These are phyloP conservation scores for Colletotrichum theobromicola DNA, from an alignment of 2,329 filamentous ascomycete species.

Conservation along the genomic window DNA sequence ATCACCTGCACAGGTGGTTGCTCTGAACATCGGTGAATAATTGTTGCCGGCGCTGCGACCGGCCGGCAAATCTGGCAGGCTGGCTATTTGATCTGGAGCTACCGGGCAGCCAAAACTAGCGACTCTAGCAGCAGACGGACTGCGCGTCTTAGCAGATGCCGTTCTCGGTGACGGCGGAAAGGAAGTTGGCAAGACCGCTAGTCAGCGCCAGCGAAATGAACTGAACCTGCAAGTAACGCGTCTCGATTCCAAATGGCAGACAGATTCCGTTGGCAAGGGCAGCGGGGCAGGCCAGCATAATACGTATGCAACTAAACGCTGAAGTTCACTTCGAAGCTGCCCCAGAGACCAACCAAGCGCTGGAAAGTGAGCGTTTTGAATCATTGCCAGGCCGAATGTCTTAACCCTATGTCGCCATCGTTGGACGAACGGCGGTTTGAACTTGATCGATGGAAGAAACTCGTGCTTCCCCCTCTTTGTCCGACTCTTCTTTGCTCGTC, in stretches of 20 bases:
- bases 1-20: slow-evolving; percentile 1
- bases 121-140: not conserved
- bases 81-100: not conserved
- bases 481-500: not conserved
- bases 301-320: slow-evolving; percentile 1
- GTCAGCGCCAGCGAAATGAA: not conserved
- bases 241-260: not conserved
- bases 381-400: not conserved
- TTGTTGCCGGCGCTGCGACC: not conserved
- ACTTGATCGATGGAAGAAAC: not conserved
- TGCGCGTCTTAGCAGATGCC: not conserved
- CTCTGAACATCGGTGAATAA: not conserved
- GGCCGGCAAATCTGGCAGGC: not conserved
- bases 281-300: not conserved
- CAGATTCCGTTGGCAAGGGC: not conserved
- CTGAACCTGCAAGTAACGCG: not conserved
- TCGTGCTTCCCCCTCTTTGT: not conserved
- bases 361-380: not conserved
- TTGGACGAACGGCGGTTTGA: not conserved
- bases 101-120: not conserved
- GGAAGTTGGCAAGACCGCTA: not conserved
- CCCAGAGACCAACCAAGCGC: not conserved
- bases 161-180: not conserved
- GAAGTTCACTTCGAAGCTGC: not conserved
- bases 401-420: not conserved